phyloP scores from a whole-genome alignment of 345 rosid genomes.

The Camelina laxa region DNA sequence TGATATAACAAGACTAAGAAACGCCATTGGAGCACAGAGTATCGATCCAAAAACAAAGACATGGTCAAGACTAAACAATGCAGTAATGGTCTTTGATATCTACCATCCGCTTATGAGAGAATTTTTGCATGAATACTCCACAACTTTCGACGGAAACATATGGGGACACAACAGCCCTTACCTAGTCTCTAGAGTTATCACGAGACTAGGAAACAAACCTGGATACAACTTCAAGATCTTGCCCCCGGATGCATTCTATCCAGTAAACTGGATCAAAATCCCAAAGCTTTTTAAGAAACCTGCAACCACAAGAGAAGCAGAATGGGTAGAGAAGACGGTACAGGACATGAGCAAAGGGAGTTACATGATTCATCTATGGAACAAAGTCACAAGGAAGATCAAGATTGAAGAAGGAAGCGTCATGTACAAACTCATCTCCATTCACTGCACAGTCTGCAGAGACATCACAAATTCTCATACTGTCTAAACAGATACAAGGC shows the following conservation, averaged over 20 bases:
- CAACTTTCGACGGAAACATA: slow-evolving; percentile 66
- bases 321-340: slow-evolving; percentile 51
- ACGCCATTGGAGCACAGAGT: slow-evolving; percentile 75
- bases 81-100: slow-evolving; percentile 66
- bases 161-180: slow-evolving; percentile 88
- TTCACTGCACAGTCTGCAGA: slow-evolving; percentile 53
- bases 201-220: slow-evolving; percentile 46
- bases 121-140: slow-evolving; percentile 69
- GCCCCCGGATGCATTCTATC: slow-evolving; percentile 61
- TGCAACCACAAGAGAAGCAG: slow-evolving; percentile 40
- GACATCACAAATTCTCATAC: slow-evolving; percentile 37
- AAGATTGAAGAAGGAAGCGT: slow-evolving; percentile 58
- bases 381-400: slow-evolving; percentile 51
- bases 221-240: slow-evolving; percentile 54
- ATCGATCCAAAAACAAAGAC: slow-evolving; percentile 45
- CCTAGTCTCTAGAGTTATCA: slow-evolving; percentile 63
- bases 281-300: slow-evolving; percentile 61
- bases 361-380: slow-evolving; percentile 62
- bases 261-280: slow-evolving; percentile 65
- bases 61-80: slow-evolving; percentile 77
- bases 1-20: slow-evolving; percentile 53
- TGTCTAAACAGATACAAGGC: slow-evolving; percentile 24
- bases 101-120: slow-evolving; percentile 59
- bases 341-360: slow-evolving; percentile 43
- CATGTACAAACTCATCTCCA: slow-evolving; percentile 50